Base-by-base conservation (phyloP, 352 stramenopile genomes). In the Globisporangium polare region DNA sequence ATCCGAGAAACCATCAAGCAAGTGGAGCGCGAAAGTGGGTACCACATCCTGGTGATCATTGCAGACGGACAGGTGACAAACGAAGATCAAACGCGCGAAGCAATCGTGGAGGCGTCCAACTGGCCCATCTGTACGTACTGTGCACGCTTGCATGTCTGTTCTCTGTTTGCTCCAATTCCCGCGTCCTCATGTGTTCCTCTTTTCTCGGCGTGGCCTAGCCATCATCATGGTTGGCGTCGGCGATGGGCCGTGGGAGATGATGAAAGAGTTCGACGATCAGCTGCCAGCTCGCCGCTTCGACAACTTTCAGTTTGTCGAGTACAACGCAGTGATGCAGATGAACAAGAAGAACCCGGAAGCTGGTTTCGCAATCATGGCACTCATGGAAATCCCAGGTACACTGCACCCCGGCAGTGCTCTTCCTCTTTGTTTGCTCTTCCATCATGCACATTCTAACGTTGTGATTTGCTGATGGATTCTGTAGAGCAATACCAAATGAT, bases 271-370 rank as follows among this genome's bases (percentile, higher is more conserved):
- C 62, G 85, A 94, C 58, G 77, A 94, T 59, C 63, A 79, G 29
- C 62, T 94, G 15, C 78, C 83, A 5, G 31, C 74, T 37, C 77
- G 80, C 2, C 71, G 81, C 46, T 92, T 91, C 53, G 83, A 92
- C 74, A 94, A 94, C 61, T 92, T 92, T 67, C 80, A 94, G 67
- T 92, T 92, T 46, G 83, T 92, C 22, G 76, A 83, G 37, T 92
- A 90, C 70, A 74, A 78, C 54, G 67, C 67, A 2, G 73, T 90
- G n/a, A 79, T 89, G 69, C 72, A 78, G 60, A 72, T 79, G 10
- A 86, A 87, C 55, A 76, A 69, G 61, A 83, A 79, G 62, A 84
- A 88, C 63, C 80, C 78, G 0, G 78, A 90, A 41, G 75, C 75
- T 0, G 83, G 80, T 7, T 92, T 90, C 58, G 83, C 81, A 24